phyloP scores from a whole-genome alignment of 345 rosid genomes.

The Microthlaspi erraticum region DNA sequence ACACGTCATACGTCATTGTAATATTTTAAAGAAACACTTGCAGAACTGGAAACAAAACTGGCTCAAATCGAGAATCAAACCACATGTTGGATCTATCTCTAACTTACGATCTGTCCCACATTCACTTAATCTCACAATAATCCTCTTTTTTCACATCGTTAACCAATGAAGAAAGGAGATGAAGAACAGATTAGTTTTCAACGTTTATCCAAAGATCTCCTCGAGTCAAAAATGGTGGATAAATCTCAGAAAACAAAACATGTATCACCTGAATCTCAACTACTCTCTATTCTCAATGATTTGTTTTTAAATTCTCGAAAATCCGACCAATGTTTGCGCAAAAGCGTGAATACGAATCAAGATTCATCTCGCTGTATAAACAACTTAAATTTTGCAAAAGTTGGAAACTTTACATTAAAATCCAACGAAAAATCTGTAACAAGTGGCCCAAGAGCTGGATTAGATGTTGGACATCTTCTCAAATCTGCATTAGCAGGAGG shows the following conservation, averaged over 20 bases:
- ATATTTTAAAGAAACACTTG: neutral
- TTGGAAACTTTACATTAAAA: constrained; percentile 56
- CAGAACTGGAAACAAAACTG: neutral
- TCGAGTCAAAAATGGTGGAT: constrained; percentile 45
- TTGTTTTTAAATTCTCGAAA: constrained; percentile 55
- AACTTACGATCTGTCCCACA: neutral
- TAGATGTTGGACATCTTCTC: constrained; percentile 77
- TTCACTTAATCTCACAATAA: constrained; percentile 2
- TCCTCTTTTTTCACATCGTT: no score
- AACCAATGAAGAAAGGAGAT: neutral
- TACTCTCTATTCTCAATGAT: constrained; percentile 59
- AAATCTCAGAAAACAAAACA: constrained; percentile 44
- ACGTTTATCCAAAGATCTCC: constrained; percentile 29
- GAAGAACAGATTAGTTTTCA: neutral
- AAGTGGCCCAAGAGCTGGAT: constrained; percentile 65
- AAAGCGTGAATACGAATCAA: neutral
- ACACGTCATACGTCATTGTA: neutral
- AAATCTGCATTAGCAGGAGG: constrained; percentile 98
- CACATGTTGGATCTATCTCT: neutral
- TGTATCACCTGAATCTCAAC: constrained; percentile 50
- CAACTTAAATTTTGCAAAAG: constrained; percentile 76
- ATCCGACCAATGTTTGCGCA: constrained; percentile 49
- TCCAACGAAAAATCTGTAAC: constrained; percentile 62
- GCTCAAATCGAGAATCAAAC: neutral
- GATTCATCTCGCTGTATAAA: constrained; percentile 64